Evolutionary conservation across 2,329 filamentous ascomycete genomes (phyloP).

Genomic region (Pseudocercospora fijiensis): DNA sequence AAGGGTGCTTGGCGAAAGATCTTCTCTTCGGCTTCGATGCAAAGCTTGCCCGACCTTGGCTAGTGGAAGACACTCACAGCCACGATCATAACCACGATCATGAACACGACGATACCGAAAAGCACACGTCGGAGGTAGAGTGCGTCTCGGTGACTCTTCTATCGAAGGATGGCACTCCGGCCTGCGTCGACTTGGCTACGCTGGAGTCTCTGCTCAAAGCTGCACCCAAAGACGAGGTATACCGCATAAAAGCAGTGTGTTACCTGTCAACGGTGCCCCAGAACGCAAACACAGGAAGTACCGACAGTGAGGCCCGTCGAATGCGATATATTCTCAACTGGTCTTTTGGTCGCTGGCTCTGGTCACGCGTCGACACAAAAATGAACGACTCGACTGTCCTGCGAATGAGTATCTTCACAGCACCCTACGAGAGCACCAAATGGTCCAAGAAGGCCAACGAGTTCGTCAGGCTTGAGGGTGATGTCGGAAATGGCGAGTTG

Average conservation of each 20-base stretch:
- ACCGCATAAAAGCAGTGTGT: constrained; percentile 81
- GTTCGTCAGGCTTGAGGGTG: constrained; percentile 41
- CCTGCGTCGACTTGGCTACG: constrained; percentile 58
- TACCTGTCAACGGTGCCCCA: constrained; percentile 47
- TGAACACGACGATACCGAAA: constrained; percentile 43
- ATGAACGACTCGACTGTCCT: constrained; percentile 52
- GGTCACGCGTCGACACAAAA: constrained; percentile 47
- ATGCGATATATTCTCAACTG: constrained; percentile 88
- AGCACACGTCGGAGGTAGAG: constrained; percentile 82
- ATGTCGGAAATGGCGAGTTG: constrained; percentile 39
- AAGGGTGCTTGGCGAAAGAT: constrained; percentile 73
- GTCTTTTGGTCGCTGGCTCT: constrained; percentile 96
- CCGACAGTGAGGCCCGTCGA: constrained; percentile 37
- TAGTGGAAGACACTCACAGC: constrained; percentile 40
- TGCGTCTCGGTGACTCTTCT: constrained; percentile 76
- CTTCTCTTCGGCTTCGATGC: constrained; percentile 86
- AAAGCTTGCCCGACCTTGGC: constrained; percentile 61
- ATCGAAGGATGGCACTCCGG: constrained; percentile 35
- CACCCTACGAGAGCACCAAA: constrained; percentile 69
- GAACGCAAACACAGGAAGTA: constrained; percentile 39
- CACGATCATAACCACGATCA: constrained; percentile 45
- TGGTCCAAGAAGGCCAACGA: constrained; percentile 72
- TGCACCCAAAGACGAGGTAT: constrained; percentile 89
- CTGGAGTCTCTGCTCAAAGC: constrained; percentile 66
- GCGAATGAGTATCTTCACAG: constrained; percentile 74